Evolutionary conservation across 768 basidiomycete genomes (phyloP).

Genomic region (Mycena alexandri): DNA sequence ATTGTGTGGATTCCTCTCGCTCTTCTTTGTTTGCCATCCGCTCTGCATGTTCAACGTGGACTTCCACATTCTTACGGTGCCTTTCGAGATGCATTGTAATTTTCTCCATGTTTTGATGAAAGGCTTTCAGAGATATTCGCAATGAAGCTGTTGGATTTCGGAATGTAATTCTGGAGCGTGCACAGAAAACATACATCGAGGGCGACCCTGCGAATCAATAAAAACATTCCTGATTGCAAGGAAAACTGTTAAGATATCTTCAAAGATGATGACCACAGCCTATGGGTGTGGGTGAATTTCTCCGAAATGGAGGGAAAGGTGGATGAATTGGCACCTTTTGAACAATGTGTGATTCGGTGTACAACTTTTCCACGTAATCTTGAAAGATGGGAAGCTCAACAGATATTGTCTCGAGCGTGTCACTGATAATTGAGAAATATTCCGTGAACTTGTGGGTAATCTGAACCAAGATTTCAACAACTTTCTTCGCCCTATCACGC

Average conservation of each 20-base stretch:
- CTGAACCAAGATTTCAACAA: background rate
- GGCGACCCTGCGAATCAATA: conserved; percentile 8
- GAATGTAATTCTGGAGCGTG: background rate
- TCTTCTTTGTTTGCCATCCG: conserved; percentile 22
- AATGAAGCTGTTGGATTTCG: conserved; percentile 4
- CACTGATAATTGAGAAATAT: conserved; percentile 23
- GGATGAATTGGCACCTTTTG: conserved; percentile 13
- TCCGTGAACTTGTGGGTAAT: conserved; percentile 28
- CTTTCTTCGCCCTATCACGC: background rate
- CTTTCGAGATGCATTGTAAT: conserved; percentile 26
- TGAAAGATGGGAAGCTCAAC: conserved; percentile 31
- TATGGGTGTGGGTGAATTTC: background rate
- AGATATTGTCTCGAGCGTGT: conserved; percentile 32
- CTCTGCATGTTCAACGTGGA: conserved; percentile 28
- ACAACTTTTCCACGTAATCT: conserved; percentile 27
- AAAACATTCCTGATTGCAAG: conserved; percentile 12
- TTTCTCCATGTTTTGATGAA: conserved; percentile 14
- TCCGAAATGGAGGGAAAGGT: background rate
- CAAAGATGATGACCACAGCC: conserved; percentile 22
- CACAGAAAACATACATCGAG: background rate
- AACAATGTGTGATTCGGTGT: conserved; percentile 20
- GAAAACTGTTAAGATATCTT: conserved; percentile 29
- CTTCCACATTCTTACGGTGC: conserved; percentile 20
- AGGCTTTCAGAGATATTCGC: background rate
- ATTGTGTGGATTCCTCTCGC: background rate